These are phyloP conservation scores for Ophiostoma himal-ulmi DNA, from an alignment of 2,329 filamentous ascomycete genomes.

Conservation along the genomic window DNA sequence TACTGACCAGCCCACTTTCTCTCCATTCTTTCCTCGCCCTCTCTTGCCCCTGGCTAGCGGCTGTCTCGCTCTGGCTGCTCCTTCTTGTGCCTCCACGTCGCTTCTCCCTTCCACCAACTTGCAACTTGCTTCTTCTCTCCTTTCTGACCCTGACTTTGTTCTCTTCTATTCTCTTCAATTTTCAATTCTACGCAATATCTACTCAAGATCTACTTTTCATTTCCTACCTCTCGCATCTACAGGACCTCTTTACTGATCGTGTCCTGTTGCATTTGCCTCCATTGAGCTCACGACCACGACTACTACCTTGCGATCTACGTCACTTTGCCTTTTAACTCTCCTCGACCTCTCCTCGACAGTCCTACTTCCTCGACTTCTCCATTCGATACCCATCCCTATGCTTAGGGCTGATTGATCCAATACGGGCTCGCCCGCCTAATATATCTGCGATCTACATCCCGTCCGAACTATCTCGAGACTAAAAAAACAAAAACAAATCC, in stretches of 20 bases:
- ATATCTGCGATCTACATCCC: background rate
- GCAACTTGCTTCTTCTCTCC: background rate
- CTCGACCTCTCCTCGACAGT: background rate
- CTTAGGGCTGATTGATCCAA: background rate
- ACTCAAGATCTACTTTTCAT: background rate
- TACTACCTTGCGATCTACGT: background rate
- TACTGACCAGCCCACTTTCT: background rate
- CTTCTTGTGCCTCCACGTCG: background rate
- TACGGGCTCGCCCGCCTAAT: background rate
- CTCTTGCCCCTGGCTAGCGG: constrained; percentile 1
- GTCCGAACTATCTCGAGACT: background rate
- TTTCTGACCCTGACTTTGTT: background rate
- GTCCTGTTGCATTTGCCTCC: background rate
- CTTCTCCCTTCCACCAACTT: background rate
- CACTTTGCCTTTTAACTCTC: background rate
- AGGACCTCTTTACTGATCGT: background rate
- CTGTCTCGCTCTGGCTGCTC: background rate
- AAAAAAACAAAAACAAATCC: background rate
- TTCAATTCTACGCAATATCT: too few relatives aligned
- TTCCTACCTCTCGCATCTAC: background rate
- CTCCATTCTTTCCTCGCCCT: constrained; percentile 7
- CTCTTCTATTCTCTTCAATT: background rate
- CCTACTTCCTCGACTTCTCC: background rate
- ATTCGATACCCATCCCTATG: background rate
- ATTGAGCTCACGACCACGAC: background rate